Conservation (phyloP, 1,284 basidiomycete genomes). For the Paramarasmius palmivorus region DNA sequence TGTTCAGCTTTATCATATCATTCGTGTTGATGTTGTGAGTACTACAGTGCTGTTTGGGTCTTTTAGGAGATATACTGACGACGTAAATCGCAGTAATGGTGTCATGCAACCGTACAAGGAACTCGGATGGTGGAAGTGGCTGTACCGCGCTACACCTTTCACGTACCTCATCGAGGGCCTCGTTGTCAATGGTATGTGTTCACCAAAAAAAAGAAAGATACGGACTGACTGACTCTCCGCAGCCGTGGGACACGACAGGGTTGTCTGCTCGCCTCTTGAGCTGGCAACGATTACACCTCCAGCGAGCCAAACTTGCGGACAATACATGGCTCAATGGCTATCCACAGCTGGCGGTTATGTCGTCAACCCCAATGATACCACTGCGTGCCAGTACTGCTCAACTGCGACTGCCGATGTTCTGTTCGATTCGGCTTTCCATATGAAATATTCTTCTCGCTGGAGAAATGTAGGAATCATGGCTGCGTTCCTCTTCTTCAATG, state of each 20-base stretch:
- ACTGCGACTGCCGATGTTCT: constrained; percentile 43
- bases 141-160: constrained; percentile 80
- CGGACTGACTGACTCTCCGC: constrained; percentile 34
- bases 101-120: constrained; percentile 62
- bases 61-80: constrained; percentile 13
- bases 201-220: background rate
- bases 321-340: constrained; percentile 59
- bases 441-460: constrained; percentile 50
- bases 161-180: constrained; percentile 69
- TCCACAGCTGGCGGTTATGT: constrained; percentile 63
- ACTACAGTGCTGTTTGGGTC: background rate
- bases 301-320: constrained; percentile 55
- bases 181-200: constrained; percentile 44
- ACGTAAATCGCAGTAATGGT: constrained; percentile 48
- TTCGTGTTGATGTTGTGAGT: constrained; percentile 71
- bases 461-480: constrained; percentile 48
- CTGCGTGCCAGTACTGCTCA: constrained; percentile 57
- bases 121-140: constrained; percentile 84
- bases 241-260: constrained; percentile 42
- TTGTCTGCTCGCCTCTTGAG: constrained; percentile 59
- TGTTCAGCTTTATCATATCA: constrained; percentile 69
- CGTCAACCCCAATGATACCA: constrained; percentile 53
- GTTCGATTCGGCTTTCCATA: constrained; percentile 44
- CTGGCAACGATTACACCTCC: constrained; percentile 57
- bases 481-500: constrained; percentile 48